Evolutionary conservation across 2,329 filamentous ascomycete genomes (phyloP).

Genomic region (Penicillium sp.): DNA sequence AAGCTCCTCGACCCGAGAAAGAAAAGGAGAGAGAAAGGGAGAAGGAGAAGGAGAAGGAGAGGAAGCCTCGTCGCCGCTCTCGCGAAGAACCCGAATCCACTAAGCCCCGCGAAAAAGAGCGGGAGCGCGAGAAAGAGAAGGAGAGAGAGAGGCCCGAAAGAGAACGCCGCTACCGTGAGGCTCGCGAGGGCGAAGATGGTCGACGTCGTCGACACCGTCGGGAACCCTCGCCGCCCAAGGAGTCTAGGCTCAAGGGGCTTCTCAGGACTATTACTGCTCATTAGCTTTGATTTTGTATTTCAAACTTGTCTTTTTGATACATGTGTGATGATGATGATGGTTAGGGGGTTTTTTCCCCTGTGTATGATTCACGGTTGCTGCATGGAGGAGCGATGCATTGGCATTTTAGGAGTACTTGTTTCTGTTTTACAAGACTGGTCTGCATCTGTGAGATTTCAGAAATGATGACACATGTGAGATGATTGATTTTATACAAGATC

Average conservation of each 20-base stretch:
- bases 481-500: not conserved
- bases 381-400: slow-evolving; percentile 27
- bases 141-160: slow-evolving; percentile 9
- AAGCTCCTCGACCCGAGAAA: slow-evolving; percentile 22
- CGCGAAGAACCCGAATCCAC: slow-evolving; percentile 8
- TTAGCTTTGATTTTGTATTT: slow-evolving; percentile 6
- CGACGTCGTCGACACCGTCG: slow-evolving; percentile 29
- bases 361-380: slow-evolving; percentile 15
- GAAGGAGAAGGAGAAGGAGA: slow-evolving; percentile 21
- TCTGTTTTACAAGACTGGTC: slow-evolving; percentile 4
- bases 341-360: slow-evolving; percentile 5
- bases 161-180: not conserved
- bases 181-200: slow-evolving; percentile 24
- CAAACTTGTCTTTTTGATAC: slow-evolving; percentile 1
- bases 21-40: slow-evolving; percentile 7
- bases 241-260: slow-evolving; percentile 33
- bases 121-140: slow-evolving; percentile 14
- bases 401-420: slow-evolving; percentile 25
- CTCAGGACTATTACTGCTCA: slow-evolving; percentile 32
- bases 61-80: slow-evolving; percentile 5
- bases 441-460: not conserved
- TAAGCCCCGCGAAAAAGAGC: slow-evolving; percentile 9
- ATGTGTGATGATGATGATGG: slow-evolving; percentile 1
- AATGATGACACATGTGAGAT: not conserved
- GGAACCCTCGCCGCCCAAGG: slow-evolving; percentile 29